Evolutionary conservation across 495 filamentous ascomycete genomes (phyloP), one percentile per base, ranked within the genome.

Genomic region (Staphylotrichum longicolle): DNA sequence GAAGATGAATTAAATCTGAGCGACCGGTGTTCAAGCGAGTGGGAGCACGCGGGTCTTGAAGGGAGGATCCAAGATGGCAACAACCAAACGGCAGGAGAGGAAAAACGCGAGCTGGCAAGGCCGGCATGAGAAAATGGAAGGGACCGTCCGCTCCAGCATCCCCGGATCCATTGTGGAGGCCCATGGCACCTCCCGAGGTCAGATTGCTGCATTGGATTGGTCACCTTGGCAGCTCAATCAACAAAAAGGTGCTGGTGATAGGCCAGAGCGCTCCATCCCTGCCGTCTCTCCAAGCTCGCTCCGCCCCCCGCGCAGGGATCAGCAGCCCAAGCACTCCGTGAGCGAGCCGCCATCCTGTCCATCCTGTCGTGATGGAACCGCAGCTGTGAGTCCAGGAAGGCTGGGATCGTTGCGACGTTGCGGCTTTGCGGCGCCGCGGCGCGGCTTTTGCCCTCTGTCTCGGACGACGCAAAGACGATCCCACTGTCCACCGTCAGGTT

Each of bases 171-270:
- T 7, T 27, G 39, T 63, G 65, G 48, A 60, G 48, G 58, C 11
- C 60, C 61, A 65, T 69, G 59, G 66, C 40, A 57, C 54, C 54
- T 65, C 54, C 66, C 68, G 57, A 67, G 62, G 64, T 34, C 54
- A 60, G 48, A 40, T 10, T 52, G 33, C 12, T 45, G 40, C 50
- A 10, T 11, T 34, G 58, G 52, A 61, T 61, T 61, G 57, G 58
- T 15, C 32, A 40, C 12, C 33, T 47, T 48, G 47, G 53, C 39
- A 61, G 52, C 40, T 57, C 56, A 61, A 61, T 57, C 50, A 64
- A 20, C 40, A 40, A 32, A 40, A 9, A 4, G 40, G 7, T 20
- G 34, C 57, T 34, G 15, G 35, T 64, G 63, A 64, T 64, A 61
- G 63, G 63, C 15, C 20, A n/a, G 15, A 20, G 37, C 44, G 7